Percentiles rank a stretch among this genome's conserved stretches.
Conservation (phyloP, 2,329 filamentous ascomycete genomes). For the Xylaria sp. region DNA sequence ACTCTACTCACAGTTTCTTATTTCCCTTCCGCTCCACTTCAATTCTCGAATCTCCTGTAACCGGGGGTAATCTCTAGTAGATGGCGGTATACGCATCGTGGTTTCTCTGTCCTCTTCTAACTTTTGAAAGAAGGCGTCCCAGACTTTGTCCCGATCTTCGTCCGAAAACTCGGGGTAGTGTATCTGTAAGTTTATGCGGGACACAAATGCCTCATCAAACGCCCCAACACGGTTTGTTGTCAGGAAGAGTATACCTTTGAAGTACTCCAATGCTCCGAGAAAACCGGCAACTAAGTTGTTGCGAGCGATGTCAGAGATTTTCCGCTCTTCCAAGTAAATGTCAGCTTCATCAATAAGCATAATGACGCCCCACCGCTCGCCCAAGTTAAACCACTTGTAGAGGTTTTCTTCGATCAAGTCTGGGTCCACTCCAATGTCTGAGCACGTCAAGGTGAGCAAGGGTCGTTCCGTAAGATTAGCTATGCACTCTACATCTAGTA, state of each 20-base stretch:
- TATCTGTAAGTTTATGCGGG: constrained; percentile 40
- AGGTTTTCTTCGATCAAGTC: constrained; percentile 8
- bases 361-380: constrained; percentile 36
- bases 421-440: constrained; percentile 33
- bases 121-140: constrained; percentile 40
- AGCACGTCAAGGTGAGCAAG: constrained; percentile 40
- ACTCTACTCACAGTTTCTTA: constrained; percentile 29
- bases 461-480: constrained; percentile 41
- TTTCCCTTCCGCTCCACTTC: constrained; percentile 35
- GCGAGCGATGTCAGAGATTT: constrained; percentile 31
- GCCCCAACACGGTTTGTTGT: constrained; percentile 38
- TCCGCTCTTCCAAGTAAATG: constrained; percentile 44
- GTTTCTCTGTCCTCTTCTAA: constrained; percentile 35
- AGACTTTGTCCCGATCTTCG: constrained; percentile 35
- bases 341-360: constrained; percentile 46
- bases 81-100: constrained; percentile 32
- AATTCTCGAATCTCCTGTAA: constrained; percentile 25
- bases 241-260: constrained; percentile 42
- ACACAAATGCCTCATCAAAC: constrained; percentile 43
- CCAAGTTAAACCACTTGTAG: constrained; percentile 28
- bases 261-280: constrained; percentile 40
- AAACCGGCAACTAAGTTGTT: constrained; percentile 43
- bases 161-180: constrained; percentile 40
- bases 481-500: constrained; percentile 40
- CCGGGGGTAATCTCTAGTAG: constrained; percentile 33